These are phyloP conservation scores for Nothophaeocryptopus gaeumannii DNA, from an alignment of 2,329 filamentous ascomycete species.

Conservation along the genomic window DNA sequence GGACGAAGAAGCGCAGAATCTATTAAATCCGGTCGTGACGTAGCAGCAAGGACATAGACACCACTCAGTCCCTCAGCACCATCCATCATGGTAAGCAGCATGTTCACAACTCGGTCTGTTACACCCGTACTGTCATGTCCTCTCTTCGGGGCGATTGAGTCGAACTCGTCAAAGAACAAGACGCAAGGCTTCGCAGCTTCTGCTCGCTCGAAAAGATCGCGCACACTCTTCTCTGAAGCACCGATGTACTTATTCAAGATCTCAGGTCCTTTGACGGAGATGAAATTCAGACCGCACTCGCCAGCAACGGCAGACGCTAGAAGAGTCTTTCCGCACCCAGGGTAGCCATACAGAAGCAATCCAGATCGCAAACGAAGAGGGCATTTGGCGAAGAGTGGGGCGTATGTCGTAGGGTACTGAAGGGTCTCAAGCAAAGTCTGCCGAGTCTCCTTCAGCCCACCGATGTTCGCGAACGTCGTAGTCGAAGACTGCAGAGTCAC, in stretches of 20 bases:
- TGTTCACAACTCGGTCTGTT: slow-evolving; percentile 97
- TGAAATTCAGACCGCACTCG: slow-evolving; percentile 97
- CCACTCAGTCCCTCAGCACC: slow-evolving; percentile 91
- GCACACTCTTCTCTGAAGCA: slow-evolving; percentile 91
- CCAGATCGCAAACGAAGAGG: slow-evolving; percentile 92
- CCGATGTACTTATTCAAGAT: slow-evolving; percentile 99
- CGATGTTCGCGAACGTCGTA: slow-evolving; percentile 88
- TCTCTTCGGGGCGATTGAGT: slow-evolving; percentile 94
- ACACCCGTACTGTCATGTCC: slow-evolving; percentile 97
- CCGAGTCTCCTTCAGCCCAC: slow-evolving; percentile 80
- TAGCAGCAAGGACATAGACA: slow-evolving; percentile 94
- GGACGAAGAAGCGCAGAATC: slow-evolving; percentile 90
- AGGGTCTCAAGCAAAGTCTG: slow-evolving; percentile 91
- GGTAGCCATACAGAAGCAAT: slow-evolving; percentile 88
- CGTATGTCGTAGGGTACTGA: slow-evolving; percentile 96
- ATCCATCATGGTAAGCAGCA: slow-evolving; percentile 98
- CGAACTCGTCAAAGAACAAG: slow-evolving; percentile 98
- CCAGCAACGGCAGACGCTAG: slow-evolving; percentile 95
- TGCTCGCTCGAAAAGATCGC: slow-evolving; percentile 91
- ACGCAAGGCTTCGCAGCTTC: slow-evolving; percentile 89
- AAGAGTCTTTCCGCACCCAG: slow-evolving; percentile 93
- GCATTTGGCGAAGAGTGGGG: slow-evolving; percentile 94
- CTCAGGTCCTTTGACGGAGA: slow-evolving; percentile 95
- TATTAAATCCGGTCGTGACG: slow-evolving; percentile 87
- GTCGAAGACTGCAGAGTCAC: slow-evolving; percentile 91